A percentile compares a stretch with the other conserved stretches of the same genome.
Conservation (phyloP, 768 basidiomycete genomes). For the Suillus clintonianus region DNA sequence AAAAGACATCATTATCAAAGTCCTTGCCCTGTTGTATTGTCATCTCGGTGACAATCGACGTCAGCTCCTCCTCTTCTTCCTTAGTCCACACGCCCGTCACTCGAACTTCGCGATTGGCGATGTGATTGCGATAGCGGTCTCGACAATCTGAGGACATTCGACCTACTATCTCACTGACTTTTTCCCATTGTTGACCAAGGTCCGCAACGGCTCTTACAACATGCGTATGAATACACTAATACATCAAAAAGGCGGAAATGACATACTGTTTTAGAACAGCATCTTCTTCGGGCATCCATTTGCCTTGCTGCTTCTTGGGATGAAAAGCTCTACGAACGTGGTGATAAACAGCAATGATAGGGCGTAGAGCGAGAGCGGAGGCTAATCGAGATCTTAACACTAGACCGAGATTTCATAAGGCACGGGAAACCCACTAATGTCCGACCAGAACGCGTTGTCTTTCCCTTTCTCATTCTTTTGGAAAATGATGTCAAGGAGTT, state of each 20-base stretch:
- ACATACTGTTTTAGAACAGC: slow-evolving; percentile 60
- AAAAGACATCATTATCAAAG: slow-evolving; percentile 79
- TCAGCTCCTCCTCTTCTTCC: slow-evolving; percentile 77
- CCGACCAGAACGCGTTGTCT: slow-evolving; percentile 75
- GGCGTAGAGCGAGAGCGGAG: slow-evolving; percentile 68
- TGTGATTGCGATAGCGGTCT: slow-evolving; percentile 84
- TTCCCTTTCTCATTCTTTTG: slow-evolving; percentile 60
- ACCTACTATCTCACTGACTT: slow-evolving; percentile 68
- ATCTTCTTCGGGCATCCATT: slow-evolving; percentile 72
- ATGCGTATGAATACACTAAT: slow-evolving; percentile 6
- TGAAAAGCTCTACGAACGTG: slow-evolving; percentile 71
- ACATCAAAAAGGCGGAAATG: not conserved
- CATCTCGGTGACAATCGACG: slow-evolving; percentile 73
- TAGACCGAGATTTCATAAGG: not conserved
- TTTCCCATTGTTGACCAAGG: slow-evolving; percentile 81
- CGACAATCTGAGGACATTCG: slow-evolving; percentile 81
- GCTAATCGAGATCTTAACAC: slow-evolving; percentile 43
- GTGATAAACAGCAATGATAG: slow-evolving; percentile 84
- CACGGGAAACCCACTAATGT: slow-evolving; percentile 59
- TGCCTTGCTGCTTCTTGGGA: slow-evolving; percentile 68
- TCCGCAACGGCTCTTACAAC: slow-evolving; percentile 62
- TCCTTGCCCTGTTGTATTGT: slow-evolving; percentile 72
- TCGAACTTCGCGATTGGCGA: slow-evolving; percentile 67
- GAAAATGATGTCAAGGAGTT: slow-evolving; percentile 67
- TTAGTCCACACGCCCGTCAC: slow-evolving; percentile 72